Percentiles rank a stretch among this genome's conserved stretches.
These are phyloP conservation scores for Pisolithus thermaeus DNA, from an alignment of 1,284 basidiomycete genomes.

Conservation along the genomic window DNA sequence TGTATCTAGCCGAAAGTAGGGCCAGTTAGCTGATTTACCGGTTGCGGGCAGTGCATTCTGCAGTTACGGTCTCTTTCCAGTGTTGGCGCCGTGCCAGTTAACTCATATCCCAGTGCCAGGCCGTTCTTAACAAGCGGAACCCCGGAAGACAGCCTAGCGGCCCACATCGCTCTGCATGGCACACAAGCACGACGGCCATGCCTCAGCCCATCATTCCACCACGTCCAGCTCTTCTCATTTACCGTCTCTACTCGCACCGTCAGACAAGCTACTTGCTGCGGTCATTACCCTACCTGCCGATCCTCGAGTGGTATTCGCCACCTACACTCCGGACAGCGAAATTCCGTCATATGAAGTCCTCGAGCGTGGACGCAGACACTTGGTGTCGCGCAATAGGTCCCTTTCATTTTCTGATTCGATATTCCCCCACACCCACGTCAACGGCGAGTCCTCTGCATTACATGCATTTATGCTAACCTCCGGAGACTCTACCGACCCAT, in stretches of 20 bases:
- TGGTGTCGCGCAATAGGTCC: conserved; percentile 36
- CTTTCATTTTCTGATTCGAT: conserved; percentile 40
- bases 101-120: neutral
- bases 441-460: conserved; percentile 35
- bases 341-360: conserved; percentile 36
- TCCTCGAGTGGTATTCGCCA: conserved; percentile 39
- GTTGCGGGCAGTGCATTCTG: neutral
- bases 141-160: neutral
- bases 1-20: neutral
- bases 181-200: conserved; percentile 22
- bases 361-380: conserved; percentile 48
- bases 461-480: conserved; percentile 52
- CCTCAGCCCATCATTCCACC: conserved; percentile 9
- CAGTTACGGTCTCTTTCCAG: neutral
- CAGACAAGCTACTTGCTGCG: conserved; percentile 32
- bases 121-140: neutral
- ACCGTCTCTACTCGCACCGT: conserved; percentile 29
- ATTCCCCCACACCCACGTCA: conserved; percentile 44
- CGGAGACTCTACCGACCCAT: conserved; percentile 25
- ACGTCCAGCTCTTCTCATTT: conserved; percentile 11
- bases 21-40: neutral
- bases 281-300: conserved; percentile 31
- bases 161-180: conserved; percentile 20
- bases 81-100: neutral
- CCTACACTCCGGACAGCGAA: conserved; percentile 34